Base-by-base conservation (phyloP, 305 asterid species). In the Coffea humblotiana region DNA sequence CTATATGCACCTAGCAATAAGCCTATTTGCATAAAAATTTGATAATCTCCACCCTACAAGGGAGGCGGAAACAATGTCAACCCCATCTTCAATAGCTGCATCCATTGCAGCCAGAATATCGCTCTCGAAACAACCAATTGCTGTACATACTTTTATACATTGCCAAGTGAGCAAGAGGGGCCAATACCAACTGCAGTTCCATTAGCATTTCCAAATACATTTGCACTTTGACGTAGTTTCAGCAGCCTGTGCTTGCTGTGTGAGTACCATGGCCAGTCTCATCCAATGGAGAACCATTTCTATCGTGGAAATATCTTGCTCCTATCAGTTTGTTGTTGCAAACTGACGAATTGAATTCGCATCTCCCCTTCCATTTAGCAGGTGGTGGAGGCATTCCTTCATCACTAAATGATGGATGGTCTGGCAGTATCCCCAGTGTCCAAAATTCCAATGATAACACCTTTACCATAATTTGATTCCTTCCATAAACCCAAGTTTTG, bases 111-210 rank as follows among this genome's bases (percentile, higher is more conserved):
- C 82, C 61, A 79, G 61, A 1, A 69, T 71, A 23, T 25, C 81
- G 15, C 77, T 52, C 5, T 58, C 77, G 8, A 61, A 29, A 43
- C 82, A 77, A 29, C 63, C 47, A 32, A 4, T 0, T 8, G n/a
- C 2, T 49, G 21, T 5, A 29, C 82, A 79, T 3, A 71, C 82
- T 47, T 47, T 60, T 79, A 47, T 71, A 71, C 37, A 71, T 71
- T 1, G 82, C 82, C 72, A 79, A 47, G 15, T 79, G 72, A 63
- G 82, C 82, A 25, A 72, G 45, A 0, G 82, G 82, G 6, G 82
- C 82, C 82, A 3, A 60, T 10, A 2, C 82, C 82, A 29, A 10
- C 64, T 3, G 82, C 82, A 9, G 77, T 79, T 0, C 82, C 82
- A 13, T 79, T 61, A 16, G 72, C 82, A 45, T 60, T 72, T 8